phyloP scores from a whole-genome alignment of 306 rosid species.

The Senna tora region DNA sequence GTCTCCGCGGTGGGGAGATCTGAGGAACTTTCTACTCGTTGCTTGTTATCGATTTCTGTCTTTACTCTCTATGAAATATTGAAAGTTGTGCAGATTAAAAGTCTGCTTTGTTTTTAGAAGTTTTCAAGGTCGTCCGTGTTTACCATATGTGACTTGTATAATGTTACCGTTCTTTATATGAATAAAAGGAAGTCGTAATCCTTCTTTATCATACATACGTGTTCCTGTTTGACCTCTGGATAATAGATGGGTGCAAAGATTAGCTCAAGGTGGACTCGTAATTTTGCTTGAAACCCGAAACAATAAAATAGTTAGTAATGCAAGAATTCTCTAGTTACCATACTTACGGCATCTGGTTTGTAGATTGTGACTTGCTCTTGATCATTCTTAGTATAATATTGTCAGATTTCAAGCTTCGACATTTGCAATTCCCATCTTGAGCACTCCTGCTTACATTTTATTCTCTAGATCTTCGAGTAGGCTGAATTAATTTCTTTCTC shows the following conservation, averaged over 20 bases:
- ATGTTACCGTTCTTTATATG: neutral
- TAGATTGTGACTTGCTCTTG: neutral
- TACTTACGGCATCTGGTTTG: neutral
- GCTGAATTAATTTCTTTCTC: too few species aligned
- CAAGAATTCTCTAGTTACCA: too few species aligned
- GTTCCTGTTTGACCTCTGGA: neutral
- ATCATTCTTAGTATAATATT: neutral
- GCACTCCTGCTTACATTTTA: neutral
- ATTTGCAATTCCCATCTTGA: neutral
- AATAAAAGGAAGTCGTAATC: neutral
- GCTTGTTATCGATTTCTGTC: neutral
- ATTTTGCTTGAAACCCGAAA: neutral
- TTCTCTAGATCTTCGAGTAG: too few species aligned
- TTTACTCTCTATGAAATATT: too few species aligned
- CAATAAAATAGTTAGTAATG: neutral
- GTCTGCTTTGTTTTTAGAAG: neutral
- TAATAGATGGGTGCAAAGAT: neutral
- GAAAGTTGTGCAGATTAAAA: neutral
- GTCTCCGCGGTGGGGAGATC: constrained; percentile 51
- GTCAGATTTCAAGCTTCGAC: neutral
- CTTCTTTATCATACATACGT: neutral
- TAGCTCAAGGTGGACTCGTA: neutral
- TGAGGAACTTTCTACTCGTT: neutral
- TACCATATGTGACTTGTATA: too few species aligned
- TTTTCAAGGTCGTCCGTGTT: neutral